Evolutionary conservation across 371 early-diverging fungal species (phyloP).

Genomic region (Caulochytrium protostelioides): DNA sequence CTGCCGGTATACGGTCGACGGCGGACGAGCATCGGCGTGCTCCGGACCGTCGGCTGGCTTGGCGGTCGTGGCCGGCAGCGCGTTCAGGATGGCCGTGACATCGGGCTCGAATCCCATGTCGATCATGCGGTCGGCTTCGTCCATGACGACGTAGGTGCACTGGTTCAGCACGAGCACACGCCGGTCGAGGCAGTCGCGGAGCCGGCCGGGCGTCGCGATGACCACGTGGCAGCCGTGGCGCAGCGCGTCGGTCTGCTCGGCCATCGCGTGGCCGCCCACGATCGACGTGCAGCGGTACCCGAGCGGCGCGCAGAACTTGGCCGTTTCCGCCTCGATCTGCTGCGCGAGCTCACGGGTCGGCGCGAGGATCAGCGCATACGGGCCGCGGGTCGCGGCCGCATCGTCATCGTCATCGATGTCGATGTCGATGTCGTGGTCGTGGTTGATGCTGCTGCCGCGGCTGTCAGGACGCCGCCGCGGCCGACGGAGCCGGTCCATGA

Average conservation of each 20-base stretch:
- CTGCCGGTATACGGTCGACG: conserved; percentile 53
- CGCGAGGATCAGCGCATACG: conserved; percentile 78
- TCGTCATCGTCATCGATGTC: too few relatives aligned
- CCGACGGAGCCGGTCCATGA: conserved; percentile 48
- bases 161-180: conserved; percentile 61
- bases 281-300: conserved; percentile 69
- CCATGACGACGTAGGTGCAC: conserved; percentile 83
- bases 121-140: conserved; percentile 96
- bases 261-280: conserved; percentile 79
- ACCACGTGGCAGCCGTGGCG: conserved; percentile 78
- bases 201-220: conserved; percentile 93
- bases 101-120: conserved; percentile 94
- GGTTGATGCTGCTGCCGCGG: too few relatives aligned
- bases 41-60: conserved; percentile 63
- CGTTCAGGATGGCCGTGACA: conserved; percentile 80
- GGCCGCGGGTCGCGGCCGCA: conserved; percentile 65
- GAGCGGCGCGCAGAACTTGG: conserved; percentile 60
- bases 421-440: conserved; percentile 3
- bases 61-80: conserved; percentile 66
- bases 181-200: conserved; percentile 42
- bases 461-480: too few relatives aligned
- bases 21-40: conserved; percentile 6
- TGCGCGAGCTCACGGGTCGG: conserved; percentile 95
- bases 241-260: conserved; percentile 60
- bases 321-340: conserved; percentile 75